Base-by-base conservation (phyloP, 805 yeast species). In the Candida rishiriensis region DNA sequence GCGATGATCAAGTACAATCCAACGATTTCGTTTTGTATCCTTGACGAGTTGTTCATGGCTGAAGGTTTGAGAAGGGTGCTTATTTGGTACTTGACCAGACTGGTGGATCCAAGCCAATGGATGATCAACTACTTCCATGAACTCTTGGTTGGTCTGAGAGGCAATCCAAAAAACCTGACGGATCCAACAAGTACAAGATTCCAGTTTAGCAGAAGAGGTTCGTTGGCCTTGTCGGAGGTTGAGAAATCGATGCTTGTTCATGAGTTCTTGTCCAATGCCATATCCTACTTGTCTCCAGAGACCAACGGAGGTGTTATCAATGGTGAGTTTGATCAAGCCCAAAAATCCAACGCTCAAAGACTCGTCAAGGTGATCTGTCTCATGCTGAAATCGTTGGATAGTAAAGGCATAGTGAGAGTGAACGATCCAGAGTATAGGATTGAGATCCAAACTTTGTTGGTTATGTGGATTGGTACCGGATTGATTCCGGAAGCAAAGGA, bases 31-130 rank as follows among this genome's bases (percentile, higher is more conserved):
- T 75, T 78, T 57, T 66, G 74, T 14, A 65, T 83, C 41, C 65
- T 83, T 57, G 89, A 83, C 60, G 91, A 85, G 61, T 65, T 85
- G 70, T 65, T 85, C 42, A 83, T 84, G 87, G 76, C 81, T 41
- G 65, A 68, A 44, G 88, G 88, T 0, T 75, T 71, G 51, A 71
- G 90, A 52, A 62, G 88, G 29, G 76, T 76, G 0, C 56, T 83
- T 12, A 79, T 85, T 36, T 82, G 88, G 87, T 79, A 76, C 49
- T 60, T 85, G 16, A 80, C 88, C 1, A 4, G 26, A 4, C 87
- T 80, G 57, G 60, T 79, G 53, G 76, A 79, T 41, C 60, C 81
- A 15, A 77, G 77, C 29, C 75, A 75, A 51, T 62, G 77, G 44
- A 53, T 80, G 36, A 78, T 84, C 32, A 79, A 80, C 51, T 85